A percentile compares a stretch with the other conserved stretches of the same genome.
Evolutionary conservation across 305 asterid genomes (phyloP).

Genomic region (Solanum hybrid): DNA sequence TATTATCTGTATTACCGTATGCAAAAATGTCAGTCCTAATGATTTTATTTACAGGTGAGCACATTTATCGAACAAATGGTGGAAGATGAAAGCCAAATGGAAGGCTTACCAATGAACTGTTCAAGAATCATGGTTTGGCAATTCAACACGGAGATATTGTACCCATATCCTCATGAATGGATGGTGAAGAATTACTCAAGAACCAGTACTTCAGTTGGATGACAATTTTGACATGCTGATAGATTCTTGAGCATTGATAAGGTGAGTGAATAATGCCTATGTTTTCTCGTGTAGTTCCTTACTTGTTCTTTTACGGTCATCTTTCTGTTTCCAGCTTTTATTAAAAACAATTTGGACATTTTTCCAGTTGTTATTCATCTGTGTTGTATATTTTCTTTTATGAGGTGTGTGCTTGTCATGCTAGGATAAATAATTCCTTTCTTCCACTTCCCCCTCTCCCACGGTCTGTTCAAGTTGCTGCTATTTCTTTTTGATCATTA

Average conservation of each 20-base stretch:
- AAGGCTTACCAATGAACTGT: conserved; percentile 46
- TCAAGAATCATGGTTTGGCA: conserved; percentile 60
- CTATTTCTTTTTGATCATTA: neutral
- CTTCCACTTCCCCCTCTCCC: neutral
- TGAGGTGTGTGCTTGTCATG: neutral
- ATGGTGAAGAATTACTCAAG: conserved; percentile 16
- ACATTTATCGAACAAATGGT: conserved; percentile 60
- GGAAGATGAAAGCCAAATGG: conserved; percentile 85
- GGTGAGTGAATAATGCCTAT: neutral
- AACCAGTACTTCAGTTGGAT: conserved; percentile 22
- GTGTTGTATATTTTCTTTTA: neutral
- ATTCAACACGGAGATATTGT: conserved; percentile 17
- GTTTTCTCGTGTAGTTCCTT: neutral
- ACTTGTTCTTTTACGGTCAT: neutral
- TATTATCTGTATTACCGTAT: neutral
- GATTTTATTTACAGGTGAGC: conserved; percentile 42
- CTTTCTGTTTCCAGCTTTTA: neutral
- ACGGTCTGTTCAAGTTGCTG: neutral
- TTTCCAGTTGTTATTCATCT: neutral
- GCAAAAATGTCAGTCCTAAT: neutral
- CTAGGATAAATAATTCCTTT: neutral
- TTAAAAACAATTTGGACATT: neutral
- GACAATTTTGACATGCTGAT: neutral
- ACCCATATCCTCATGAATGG: conserved; percentile 23
- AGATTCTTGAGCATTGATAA: neutral